A percentile compares a stretch with the other conserved stretches of the same genome.
Evolutionary conservation across 352 stramenopile species (phyloP).

Genomic region (Phytophthora cryptogea): DNA sequence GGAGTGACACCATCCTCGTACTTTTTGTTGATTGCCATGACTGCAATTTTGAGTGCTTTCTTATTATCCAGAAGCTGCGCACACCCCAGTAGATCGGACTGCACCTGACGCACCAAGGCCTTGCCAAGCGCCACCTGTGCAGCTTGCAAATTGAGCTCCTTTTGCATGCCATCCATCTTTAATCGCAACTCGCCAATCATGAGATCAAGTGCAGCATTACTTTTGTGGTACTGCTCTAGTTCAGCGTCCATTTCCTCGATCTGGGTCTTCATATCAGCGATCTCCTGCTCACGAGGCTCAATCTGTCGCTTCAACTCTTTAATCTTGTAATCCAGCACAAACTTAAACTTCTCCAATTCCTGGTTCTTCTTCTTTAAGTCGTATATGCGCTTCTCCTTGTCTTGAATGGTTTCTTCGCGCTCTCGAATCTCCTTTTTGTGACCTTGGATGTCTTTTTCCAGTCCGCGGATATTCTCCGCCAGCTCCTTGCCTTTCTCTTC

Average conservation of each 20-base stretch:
- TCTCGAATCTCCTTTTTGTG: conserved; percentile 94
- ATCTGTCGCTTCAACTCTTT: conserved; percentile 97
- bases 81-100: conserved; percentile 74
- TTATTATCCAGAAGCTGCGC: conserved; percentile 77
- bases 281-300: conserved; percentile 94
- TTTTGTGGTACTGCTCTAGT: conserved; percentile 95
- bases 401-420: conserved; percentile 94
- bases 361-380: conserved; percentile 98
- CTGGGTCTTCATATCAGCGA: conserved; percentile 93
- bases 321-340: conserved; percentile 97
- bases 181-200: conserved; percentile 94
- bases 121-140: conserved; percentile 67
- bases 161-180: conserved; percentile 94
- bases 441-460: conserved; percentile 93
- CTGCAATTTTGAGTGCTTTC: conserved; percentile 75
- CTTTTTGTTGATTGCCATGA: conserved; percentile 88
- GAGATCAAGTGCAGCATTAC: conserved; percentile 92
- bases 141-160: conserved; percentile 76
- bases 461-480: conserved; percentile 89
- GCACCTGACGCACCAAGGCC: conserved; percentile 74
- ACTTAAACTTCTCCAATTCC: conserved; percentile 98
- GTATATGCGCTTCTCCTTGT: conserved; percentile 97
- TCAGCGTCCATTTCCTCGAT: conserved; percentile 97
- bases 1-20: conserved; percentile 74
- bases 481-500: conserved; percentile 94